These are phyloP conservation scores for Cladosporium austrohemisphaericum DNA, from an alignment of 2,329 filamentous ascomycete genomes.

Conservation along the genomic window DNA sequence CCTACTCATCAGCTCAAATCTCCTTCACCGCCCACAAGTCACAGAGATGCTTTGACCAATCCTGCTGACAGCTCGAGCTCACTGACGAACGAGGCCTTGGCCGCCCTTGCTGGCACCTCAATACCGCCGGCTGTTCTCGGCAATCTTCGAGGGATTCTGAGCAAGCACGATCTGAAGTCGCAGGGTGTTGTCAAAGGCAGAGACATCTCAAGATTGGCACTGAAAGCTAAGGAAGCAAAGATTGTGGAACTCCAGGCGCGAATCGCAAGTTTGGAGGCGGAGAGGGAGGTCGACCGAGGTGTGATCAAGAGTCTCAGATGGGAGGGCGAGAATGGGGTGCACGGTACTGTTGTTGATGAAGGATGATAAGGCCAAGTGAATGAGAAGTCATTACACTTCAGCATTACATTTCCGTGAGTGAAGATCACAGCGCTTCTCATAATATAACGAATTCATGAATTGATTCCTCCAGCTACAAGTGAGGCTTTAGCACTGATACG, in stretches of 20 bases:
- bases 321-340: constrained; percentile 20
- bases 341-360: background rate
- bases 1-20: constrained; percentile 13
- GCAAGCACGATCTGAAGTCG: constrained; percentile 54
- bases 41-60: constrained; percentile 26
- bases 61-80: constrained; percentile 24
- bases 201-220: constrained; percentile 60
- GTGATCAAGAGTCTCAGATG: constrained; percentile 45
- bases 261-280: constrained; percentile 55
- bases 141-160: constrained; percentile 46
- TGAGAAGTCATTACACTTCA: background rate
- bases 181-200: constrained; percentile 62
- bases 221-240: constrained; percentile 63
- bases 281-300: constrained; percentile 51
- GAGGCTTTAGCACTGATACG: no score
- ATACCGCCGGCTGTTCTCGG: constrained; percentile 27
- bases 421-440: background rate
- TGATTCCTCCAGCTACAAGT: no score
- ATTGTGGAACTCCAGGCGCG: constrained; percentile 63
- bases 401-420: background rate
- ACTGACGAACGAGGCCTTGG: constrained; percentile 25
- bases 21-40: constrained; percentile 22
- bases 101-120: constrained; percentile 17
- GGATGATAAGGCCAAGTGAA: background rate
- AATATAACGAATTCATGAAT: no score